Evolutionary conservation across 805 yeast species (phyloP).

Genomic region (Monosporozyma yasuniensis): DNA sequence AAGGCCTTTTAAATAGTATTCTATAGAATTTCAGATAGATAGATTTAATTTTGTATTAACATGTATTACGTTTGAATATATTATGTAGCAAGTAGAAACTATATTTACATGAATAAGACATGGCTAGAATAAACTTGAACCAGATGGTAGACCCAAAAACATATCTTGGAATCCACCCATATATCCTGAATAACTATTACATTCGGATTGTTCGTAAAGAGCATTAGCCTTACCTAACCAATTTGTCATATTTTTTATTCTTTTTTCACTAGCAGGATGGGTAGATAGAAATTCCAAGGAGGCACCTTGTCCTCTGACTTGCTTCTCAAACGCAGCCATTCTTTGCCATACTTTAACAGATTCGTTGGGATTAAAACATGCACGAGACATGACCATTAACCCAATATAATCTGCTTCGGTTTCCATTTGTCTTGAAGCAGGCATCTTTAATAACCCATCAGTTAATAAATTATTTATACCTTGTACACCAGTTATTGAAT

Average conservation of each 20-base stretch:
- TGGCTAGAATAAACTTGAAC: background rate
- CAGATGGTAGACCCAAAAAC: background rate
- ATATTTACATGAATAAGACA: background rate
- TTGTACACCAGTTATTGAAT: slow-evolving; percentile 53
- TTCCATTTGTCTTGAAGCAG: slow-evolving; percentile 90
- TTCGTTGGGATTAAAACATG: slow-evolving; percentile 74
- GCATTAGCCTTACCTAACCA: slow-evolving; percentile 53
- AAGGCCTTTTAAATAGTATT: slow-evolving; percentile 10
- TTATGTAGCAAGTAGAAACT: background rate
- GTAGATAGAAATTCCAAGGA: slow-evolving; percentile 67
- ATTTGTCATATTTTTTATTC: slow-evolving; percentile 56
- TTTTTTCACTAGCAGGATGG: slow-evolving; percentile 75
- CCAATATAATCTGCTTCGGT: slow-evolving; percentile 95
- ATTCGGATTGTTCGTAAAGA: slow-evolving; percentile 26
- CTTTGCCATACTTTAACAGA: slow-evolving; percentile 76
- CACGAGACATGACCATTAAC: slow-evolving; percentile 78
- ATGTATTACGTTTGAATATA: background rate
- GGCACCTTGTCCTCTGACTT: slow-evolving; percentile 15
- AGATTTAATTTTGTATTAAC: background rate
- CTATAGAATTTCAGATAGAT: background rate
- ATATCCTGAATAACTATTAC: slow-evolving; percentile 14
- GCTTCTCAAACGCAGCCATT: slow-evolving; percentile 51
- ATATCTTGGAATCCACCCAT: slow-evolving; percentile 12
- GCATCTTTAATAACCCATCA: slow-evolving; percentile 56
- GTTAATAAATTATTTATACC: slow-evolving; percentile 44